These are phyloP conservation scores for Lichtheimia corymbifera DNA, from an alignment of 371 early-diverging fungal species.

Conservation along the genomic window DNA sequence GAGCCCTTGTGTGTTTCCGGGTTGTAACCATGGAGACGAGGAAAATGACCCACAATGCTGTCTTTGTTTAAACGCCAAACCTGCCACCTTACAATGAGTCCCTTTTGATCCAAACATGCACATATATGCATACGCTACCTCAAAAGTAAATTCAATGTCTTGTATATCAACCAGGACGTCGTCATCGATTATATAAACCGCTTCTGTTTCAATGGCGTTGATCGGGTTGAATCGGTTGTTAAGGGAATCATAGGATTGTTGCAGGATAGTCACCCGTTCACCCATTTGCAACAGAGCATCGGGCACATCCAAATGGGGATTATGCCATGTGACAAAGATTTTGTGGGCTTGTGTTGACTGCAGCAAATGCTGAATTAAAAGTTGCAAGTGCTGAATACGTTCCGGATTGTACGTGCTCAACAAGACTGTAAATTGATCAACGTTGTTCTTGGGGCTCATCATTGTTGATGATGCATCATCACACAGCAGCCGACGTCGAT, in stretches of 20 bases:
- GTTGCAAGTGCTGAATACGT: conserved; percentile 38
- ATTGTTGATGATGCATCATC: conserved; percentile 2
- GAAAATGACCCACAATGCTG: conserved; percentile 46
- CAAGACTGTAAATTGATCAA: conserved; percentile 44
- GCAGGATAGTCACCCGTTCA: conserved; percentile 27
- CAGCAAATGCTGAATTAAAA: conserved; percentile 35
- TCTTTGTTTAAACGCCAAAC: conserved; percentile 18
- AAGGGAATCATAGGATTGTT: conserved; percentile 41
- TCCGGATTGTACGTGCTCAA: conserved; percentile 52
- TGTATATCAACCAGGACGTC: conserved; percentile 35
- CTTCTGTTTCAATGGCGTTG: conserved; percentile 26
- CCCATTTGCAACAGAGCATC: conserved; percentile 13
- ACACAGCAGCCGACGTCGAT: conserved; percentile 22
- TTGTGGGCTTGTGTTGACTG: conserved; percentile 30
- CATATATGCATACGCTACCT: conserved; percentile 15
- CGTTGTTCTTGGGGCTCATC: conserved; percentile 10
- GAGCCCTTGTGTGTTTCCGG: conserved; percentile 16
- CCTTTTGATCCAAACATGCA: too few species aligned
- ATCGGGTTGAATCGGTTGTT: conserved; percentile 50
- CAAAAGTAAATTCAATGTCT: conserved; percentile 38
- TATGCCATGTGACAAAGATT: conserved; percentile 55
- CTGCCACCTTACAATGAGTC: too few species aligned
- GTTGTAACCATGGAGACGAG: conserved; percentile 37
- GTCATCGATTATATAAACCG: conserved; percentile 49
- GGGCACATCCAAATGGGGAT: conserved; percentile 36